phyloP scores from a whole-genome alignment of 1,284 basidiomycete species.

The Austroboletus rostrupii region DNA sequence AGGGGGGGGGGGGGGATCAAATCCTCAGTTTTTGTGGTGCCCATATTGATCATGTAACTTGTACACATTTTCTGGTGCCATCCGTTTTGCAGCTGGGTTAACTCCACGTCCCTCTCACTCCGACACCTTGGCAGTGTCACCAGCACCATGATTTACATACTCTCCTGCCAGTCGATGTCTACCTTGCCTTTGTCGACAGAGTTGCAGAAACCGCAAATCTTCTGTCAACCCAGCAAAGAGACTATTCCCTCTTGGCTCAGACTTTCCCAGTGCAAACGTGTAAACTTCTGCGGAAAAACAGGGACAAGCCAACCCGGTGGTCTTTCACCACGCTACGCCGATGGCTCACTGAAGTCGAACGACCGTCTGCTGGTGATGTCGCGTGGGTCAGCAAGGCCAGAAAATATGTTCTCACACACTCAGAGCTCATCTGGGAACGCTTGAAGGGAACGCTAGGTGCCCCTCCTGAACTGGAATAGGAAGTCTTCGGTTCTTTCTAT shows the following conservation, averaged over 20 bases:
- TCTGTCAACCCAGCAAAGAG: constrained; percentile 58
- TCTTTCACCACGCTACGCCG: constrained; percentile 31
- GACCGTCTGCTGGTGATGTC: constrained; percentile 55
- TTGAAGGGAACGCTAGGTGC: constrained; percentile 75
- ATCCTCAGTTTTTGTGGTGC: too few species aligned
- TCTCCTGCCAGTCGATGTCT: constrained; percentile 63
- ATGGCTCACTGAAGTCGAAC: constrained; percentile 59
- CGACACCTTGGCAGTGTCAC: constrained; percentile 15
- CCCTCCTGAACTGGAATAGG: constrained; percentile 68
- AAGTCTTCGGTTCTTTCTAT: constrained; percentile 21
- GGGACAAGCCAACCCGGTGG: constrained; percentile 22
- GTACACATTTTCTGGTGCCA: too few species aligned
- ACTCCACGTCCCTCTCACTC: constrained; percentile 17
- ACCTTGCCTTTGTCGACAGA: constrained; percentile 74
- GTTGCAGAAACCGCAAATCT: constrained; percentile 61
- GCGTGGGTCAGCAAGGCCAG: constrained; percentile 62
- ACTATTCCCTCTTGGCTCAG: constrained; percentile 67
- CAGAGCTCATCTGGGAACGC: constrained; percentile 79
- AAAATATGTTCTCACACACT: constrained; percentile 63
- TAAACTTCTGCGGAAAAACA: constrained; percentile 20
- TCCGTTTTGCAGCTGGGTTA: too few species aligned
- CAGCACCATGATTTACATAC: constrained; percentile 68
- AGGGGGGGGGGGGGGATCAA: too few species aligned
- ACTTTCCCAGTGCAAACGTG: constrained; percentile 46
- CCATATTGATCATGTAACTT: too few species aligned